Base-by-base conservation (phyloP, 352 stramenopile genomes). In the Globisporangium echinulatum region DNA sequence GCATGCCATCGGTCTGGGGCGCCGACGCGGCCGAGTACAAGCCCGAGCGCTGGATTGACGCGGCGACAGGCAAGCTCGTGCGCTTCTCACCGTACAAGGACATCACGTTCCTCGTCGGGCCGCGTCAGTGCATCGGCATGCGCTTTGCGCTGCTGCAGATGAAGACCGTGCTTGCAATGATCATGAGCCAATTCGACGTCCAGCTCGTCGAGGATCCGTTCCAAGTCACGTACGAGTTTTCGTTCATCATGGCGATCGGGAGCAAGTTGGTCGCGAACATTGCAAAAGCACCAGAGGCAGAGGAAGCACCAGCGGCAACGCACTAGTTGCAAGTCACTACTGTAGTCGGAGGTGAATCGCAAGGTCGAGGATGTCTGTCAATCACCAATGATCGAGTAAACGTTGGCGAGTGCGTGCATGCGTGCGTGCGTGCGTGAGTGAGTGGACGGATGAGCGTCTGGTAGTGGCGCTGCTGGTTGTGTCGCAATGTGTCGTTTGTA, bases 41-140 rank as follows among this genome's bases (percentile, higher is more conserved):
- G 14, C 77, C 77, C 0, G 67, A 88, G 56, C 74, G 76, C 7
- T 88, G 71, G 48, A 40, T 87, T 2, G 67, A 81, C 54, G 43
- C 51, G 3, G 37, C 54, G 15, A 75, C 46, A 2, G 46, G 3
- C 15, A 11, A 15, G 14, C 9, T 7, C 15, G 4, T 13, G 11
- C 46, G 46, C 19, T 19, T 50, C 15, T 33, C 46, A 3, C 46
- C 46, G 46, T 50, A 33, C n/a, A 5, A 50, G 46, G 19, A 33
- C n/a, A 50, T 15, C 14, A 11, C 46, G n/a, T 50, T 50, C 46
- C 59, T 44, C 74, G 62, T 15, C 59, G 79, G n/a, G 37, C 36
- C 49, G 36, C 49, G 33, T 7, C 14, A 13, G 5, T 50, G 46
- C 9, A 8, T 50, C 4, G 46, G 70, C 14, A 62, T 80, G 46